Conservation (phyloP, 345 rosid species). For the Iberis pinnata region DNA sequence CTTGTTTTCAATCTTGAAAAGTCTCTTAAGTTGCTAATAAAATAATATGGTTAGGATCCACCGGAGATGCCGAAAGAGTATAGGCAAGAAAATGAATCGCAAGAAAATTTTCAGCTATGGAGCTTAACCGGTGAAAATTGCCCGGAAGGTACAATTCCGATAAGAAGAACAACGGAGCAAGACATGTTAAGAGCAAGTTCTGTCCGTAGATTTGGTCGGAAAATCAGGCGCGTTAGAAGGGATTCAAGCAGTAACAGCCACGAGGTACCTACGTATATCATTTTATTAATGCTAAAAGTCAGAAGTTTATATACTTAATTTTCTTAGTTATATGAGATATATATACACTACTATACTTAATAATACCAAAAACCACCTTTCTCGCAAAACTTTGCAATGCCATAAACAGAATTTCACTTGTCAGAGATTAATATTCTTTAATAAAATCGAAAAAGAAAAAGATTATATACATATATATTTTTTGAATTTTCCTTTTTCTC, state of each 20-base stretch:
- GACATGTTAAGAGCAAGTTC: slow-evolving; percentile 82
- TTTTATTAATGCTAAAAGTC: slow-evolving; percentile 16
- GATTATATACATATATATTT: neutral
- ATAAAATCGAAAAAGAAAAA: slow-evolving; percentile 55
- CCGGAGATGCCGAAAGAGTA: slow-evolving; percentile 64
- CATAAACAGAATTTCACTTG: slow-evolving; percentile 34
- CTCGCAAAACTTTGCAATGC: slow-evolving; percentile 59
- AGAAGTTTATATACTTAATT: slow-evolving; percentile 34
- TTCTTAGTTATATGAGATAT: slow-evolving; percentile 30
- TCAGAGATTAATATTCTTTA: slow-evolving; percentile 23
- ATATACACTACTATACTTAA: no score
- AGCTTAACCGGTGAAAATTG: slow-evolving; percentile 67
- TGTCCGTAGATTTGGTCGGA: slow-evolving; percentile 60
- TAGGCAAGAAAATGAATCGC: slow-evolving; percentile 29
- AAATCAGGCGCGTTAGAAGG: slow-evolving; percentile 64
- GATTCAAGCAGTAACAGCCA: slow-evolving; percentile 79
- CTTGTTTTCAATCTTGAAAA: slow-evolving; percentile 1
- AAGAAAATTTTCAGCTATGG: slow-evolving; percentile 72
- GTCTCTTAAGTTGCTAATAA: slow-evolving; percentile 1
- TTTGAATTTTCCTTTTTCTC: neutral
- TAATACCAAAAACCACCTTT: slow-evolving; percentile 26
- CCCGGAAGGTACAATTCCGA: slow-evolving; percentile 86
- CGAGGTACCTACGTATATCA: slow-evolving; percentile 51
- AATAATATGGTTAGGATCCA: slow-evolving; percentile 58
- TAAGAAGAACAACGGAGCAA: slow-evolving; percentile 78